Evolutionary conservation across 345 rosid genomes (phyloP).

Genomic region (Adansonia digitata): DNA sequence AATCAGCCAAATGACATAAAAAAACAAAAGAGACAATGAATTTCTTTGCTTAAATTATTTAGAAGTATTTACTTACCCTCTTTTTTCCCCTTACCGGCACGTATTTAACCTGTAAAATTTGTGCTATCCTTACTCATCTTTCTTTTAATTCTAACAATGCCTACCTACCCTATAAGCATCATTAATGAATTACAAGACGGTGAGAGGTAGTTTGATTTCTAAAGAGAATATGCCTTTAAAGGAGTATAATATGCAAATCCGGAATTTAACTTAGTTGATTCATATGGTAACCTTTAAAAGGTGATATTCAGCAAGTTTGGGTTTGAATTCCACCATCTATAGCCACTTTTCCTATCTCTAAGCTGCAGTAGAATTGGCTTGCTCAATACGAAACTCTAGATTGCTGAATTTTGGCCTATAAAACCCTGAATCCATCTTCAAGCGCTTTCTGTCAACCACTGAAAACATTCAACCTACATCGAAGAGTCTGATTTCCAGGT

Average conservation of each 20-base stretch:
- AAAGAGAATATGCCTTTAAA: not conserved
- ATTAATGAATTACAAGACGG: slow-evolving; percentile 15
- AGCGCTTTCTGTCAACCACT: slow-evolving; percentile 3
- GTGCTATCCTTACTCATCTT: not conserved
- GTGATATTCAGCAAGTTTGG: no score
- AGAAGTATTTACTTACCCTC: no score
- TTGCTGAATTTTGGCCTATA: slow-evolving; percentile 1
- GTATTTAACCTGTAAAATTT: not conserved
- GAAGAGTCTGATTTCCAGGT: slow-evolving; percentile 22
- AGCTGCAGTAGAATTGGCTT: no score
- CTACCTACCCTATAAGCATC: slow-evolving; percentile 9
- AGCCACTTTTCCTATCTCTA: no score
- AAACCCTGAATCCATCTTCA: slow-evolving; percentile 8
- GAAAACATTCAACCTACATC: slow-evolving; percentile 12
- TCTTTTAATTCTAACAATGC: not conserved
- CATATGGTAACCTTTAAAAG: no score
- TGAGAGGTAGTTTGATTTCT: not conserved
- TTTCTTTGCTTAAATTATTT: no score
- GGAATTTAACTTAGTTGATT: no score
- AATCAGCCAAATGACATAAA: not conserved
- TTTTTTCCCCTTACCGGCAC: not conserved
- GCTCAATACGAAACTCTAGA: not conserved
- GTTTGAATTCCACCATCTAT: no score
- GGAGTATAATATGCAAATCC: no score
- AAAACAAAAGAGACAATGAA: not conserved